Base-by-base conservation (phyloP, 179 eudicot genomes). In the Drosera spatulata region DNA sequence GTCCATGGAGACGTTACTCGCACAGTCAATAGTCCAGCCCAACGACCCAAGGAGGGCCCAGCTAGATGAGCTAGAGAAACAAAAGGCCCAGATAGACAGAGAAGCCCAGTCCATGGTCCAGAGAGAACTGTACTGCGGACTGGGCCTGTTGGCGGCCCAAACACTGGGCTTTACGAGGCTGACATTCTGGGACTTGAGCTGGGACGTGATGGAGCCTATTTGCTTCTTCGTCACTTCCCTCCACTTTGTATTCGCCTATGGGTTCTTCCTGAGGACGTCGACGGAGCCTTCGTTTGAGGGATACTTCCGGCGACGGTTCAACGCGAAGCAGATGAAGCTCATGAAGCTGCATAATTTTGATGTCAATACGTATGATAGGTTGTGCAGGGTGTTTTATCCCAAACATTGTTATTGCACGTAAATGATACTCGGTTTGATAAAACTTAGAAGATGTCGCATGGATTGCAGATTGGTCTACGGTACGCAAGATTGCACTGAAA, bases 141-240 rank as follows among this genome's bases (percentile, higher is more conserved):
- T 93, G 6, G 90, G 86, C 41, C 86, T 73, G 82, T 64, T 93
- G 52, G 73, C 74, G 38, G 70, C 74, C 51, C 99, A 93, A 66
- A 93, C 99, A 0, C 88, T 86, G 1, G 95, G 73, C 8, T 93
- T 93, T 70, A 86, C 86, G 90, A 82, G 95, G 78, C 80, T 89
- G 2, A 93, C 99, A 39, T 93, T 89, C 60, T 93, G 96, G 95
- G 96, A 88, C 61, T 82, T 93, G 2, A 66, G 95, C 0, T 93
- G 99, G 99, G 99, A 93, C 71, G 99, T 93, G 3, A 93, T 93
- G 99, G 99, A 93, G 60, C 99, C 99, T 4, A 86, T 93, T 62
- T 93, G 99, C 78, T 89, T 89, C 64, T 93, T 82, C 49, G 90
- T 93, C 39, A 86, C 99, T 0, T 93, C 99, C 0, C 50, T 76